These are phyloP conservation scores for Chenopodium formosanum DNA, from an alignment of 148 eudicot genomes.

Conservation along the genomic window DNA sequence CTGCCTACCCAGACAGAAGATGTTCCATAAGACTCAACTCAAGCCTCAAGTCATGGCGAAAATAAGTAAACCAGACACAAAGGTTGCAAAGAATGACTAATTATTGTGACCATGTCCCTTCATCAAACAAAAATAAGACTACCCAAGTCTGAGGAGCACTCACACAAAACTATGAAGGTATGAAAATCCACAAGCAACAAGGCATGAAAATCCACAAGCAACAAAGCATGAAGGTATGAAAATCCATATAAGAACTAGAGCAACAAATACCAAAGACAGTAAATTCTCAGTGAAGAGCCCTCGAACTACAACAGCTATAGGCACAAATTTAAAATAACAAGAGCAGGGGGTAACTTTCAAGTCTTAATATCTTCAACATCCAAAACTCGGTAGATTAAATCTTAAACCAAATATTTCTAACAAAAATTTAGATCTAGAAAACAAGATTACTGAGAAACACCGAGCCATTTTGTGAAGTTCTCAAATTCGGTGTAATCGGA, in stretches of 20 bases:
- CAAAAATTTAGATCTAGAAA: conserved; percentile 15
- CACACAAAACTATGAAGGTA: no score
- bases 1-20: no score
- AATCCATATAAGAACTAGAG: neutral
- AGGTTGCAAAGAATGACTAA: no score
- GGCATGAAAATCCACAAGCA: neutral
- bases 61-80: no score
- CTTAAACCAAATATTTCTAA: conserved; percentile 11
- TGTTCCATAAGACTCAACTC: no score
- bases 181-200: neutral
- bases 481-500: conserved; percentile 46
- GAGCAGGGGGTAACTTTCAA: neutral
- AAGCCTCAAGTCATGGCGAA: no score
- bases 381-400: neutral
- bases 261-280: neutral
- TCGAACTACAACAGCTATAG: neutral
- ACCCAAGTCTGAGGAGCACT: no score
- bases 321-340: neutral
- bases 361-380: conserved; percentile 2
- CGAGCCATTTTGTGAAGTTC: conserved; percentile 45
- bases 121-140: no score
- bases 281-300: neutral
- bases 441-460: conserved; percentile 37
- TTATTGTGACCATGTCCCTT: no score
- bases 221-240: neutral